Percentiles rank a stretch among this genome's conserved stretches.
phyloP scores from a whole-genome alignment of 148 eudicot genomes.

The Arbutus unedo region DNA sequence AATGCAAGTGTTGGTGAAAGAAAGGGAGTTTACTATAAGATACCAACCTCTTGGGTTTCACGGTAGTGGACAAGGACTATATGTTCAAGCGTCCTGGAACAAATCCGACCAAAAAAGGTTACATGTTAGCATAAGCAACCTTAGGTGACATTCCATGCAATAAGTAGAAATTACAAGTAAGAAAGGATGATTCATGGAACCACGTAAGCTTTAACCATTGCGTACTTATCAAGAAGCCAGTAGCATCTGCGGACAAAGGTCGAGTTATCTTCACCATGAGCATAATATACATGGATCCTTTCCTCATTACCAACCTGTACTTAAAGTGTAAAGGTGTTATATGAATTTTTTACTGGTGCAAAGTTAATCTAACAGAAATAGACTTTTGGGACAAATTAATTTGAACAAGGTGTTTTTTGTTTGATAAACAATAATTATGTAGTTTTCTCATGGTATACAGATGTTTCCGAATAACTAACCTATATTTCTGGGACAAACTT shows the following conservation, averaged over 20 bases:
- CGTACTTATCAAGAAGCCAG: constrained; percentile 98
- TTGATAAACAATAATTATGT: not conserved
- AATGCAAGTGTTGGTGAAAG: not conserved
- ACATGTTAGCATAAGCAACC: constrained; percentile 1
- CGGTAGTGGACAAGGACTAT: constrained; percentile 97
- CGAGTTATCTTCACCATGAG: constrained; percentile 76
- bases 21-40: constrained; percentile 13
- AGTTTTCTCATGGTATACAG: constrained; percentile 1
- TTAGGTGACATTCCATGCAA: not conserved
- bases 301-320: constrained; percentile 86
- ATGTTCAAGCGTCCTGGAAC: constrained; percentile 76
- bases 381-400: not conserved
- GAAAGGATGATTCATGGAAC: constrained; percentile 8
- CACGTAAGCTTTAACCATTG: constrained; percentile 19
- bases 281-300: constrained; percentile 93
- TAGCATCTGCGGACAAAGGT: constrained; percentile 95
- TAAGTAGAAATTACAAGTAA: not conserved
- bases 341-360: constrained; percentile 10
- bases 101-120: constrained; percentile 6
- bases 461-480: not conserved
- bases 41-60: constrained; percentile 87
- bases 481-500: not conserved
- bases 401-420: not conserved
- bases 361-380: constrained; percentile 5
- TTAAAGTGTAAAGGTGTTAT: constrained; percentile 10